Conservation (phyloP, 345 rosid genomes). For the Populus davidiana region DNA sequence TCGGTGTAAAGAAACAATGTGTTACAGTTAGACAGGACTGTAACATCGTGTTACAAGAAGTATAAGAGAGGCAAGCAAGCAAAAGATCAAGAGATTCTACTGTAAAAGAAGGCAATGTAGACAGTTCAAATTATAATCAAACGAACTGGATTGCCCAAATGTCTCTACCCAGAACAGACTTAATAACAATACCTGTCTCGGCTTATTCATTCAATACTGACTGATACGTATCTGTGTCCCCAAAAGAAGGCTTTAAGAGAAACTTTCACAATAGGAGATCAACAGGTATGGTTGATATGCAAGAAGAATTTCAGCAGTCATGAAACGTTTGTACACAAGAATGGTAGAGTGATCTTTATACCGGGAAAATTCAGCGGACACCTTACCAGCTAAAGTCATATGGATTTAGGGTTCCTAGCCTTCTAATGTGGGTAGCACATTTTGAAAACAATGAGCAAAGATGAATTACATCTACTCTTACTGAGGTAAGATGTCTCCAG, state of each 20-base stretch:
- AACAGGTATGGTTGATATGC: background rate
- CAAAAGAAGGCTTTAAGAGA: too few relatives aligned
- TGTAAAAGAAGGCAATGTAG: background rate
- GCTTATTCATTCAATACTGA: background rate
- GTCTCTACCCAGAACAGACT: background rate
- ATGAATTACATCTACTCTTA: background rate
- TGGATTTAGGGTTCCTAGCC: background rate
- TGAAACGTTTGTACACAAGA: background rate
- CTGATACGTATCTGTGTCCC: background rate
- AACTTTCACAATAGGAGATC: background rate
- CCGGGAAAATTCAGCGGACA: background rate
- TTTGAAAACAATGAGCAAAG: background rate
- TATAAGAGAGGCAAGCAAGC: background rate
- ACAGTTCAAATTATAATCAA: background rate
- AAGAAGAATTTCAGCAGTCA: background rate
- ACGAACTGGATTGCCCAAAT: background rate
- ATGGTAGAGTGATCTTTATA: background rate
- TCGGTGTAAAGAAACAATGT: background rate
- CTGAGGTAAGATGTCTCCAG: background rate
- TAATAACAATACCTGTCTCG: background rate
- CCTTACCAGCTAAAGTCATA: background rate
- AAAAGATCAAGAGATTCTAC: background rate
- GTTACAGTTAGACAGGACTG: too few relatives aligned
- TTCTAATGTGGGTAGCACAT: background rate
- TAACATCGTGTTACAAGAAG: background rate